phyloP scores from a whole-genome alignment of 768 basidiomycete species.

The Tulasnella sp. region DNA sequence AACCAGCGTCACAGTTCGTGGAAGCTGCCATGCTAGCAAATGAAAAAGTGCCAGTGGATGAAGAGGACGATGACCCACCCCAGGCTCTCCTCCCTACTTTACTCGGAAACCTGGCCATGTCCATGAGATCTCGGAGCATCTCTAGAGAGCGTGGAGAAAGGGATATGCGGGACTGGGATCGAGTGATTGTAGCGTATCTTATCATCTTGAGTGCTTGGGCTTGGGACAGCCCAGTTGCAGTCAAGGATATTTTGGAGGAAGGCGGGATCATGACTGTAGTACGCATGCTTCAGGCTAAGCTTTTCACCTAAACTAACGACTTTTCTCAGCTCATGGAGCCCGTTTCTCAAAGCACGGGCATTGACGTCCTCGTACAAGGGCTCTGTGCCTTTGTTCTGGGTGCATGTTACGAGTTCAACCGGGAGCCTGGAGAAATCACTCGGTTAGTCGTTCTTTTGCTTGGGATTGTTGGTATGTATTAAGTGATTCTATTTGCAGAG shows the following conservation, averaged over 20 bases:
- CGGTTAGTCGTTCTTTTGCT: conserved; percentile 37
- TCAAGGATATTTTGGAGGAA: conserved; percentile 74
- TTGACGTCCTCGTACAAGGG: conserved; percentile 78
- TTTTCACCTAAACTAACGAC: not conserved
- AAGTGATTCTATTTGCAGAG: conserved; percentile 33
- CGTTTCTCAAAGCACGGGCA: conserved; percentile 79
- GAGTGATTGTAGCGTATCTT: conserved; percentile 77
- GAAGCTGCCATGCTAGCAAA: conserved; percentile 36
- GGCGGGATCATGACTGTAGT: conserved; percentile 87
- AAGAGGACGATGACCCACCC: conserved; percentile 33
- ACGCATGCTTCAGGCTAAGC: not conserved
- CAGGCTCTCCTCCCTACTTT: conserved; percentile 74
- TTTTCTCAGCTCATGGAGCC: conserved; percentile 74
- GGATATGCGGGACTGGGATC: conserved; percentile 82
- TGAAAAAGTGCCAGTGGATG: conserved; percentile 30
- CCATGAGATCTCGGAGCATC: conserved; percentile 64
- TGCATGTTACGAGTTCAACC: conserved; percentile 91
- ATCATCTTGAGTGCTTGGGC: conserved; percentile 82
- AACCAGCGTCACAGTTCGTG: conserved; percentile 22
- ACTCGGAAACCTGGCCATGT: conserved; percentile 80
- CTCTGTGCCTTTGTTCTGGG: conserved; percentile 87
- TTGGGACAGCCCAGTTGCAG: conserved; percentile 88
- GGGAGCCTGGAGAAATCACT: conserved; percentile 92
- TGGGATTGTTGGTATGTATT: not conserved
- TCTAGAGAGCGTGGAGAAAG: conserved; percentile 43